Conservation (phyloP, 2,329 filamentous ascomycete species). For the Ophiognomonia clavigignenti-juglandacearum region DNA sequence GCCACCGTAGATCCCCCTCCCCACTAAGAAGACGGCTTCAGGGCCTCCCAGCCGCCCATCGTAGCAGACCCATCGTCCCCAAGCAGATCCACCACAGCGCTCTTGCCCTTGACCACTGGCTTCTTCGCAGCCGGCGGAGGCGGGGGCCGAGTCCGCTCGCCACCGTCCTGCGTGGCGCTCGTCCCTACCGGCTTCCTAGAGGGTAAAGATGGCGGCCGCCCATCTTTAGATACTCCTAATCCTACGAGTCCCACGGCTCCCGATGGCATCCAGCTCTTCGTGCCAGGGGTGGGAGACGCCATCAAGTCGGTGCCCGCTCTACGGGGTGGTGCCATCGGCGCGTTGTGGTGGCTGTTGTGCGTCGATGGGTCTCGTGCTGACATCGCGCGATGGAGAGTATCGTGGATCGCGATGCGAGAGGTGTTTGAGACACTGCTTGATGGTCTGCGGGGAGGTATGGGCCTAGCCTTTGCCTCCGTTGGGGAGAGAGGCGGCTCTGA, state of each 20-base stretch:
- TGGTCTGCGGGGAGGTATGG: slow-evolving; percentile 24
- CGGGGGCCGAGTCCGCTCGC: not conserved
- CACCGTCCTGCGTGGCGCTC: not conserved
- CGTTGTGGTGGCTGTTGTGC: slow-evolving; percentile 4
- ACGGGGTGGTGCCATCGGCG: slow-evolving; percentile 16
- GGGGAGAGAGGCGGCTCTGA: slow-evolving; percentile 11
- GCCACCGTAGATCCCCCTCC: not conserved
- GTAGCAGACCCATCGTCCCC: slow-evolving; percentile 38
- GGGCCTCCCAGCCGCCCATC: slow-evolving; percentile 50
- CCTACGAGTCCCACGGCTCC: slow-evolving; percentile 14
- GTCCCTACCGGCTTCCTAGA: slow-evolving; percentile 13
- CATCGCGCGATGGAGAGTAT: slow-evolving; percentile 10
- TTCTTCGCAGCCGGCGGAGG: slow-evolving; percentile 19
- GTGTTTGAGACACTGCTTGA: slow-evolving; percentile 10
- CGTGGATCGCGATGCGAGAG: slow-evolving; percentile 4
- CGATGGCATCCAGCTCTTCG: slow-evolving; percentile 12
- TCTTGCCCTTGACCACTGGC: slow-evolving; percentile 24
- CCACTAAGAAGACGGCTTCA: slow-evolving; percentile 38
- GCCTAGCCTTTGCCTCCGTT: slow-evolving; percentile 18
- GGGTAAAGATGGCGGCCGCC: slow-evolving; percentile 18
- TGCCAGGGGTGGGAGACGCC: not conserved
- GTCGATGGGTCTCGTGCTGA: slow-evolving; percentile 8
- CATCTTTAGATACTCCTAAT: slow-evolving; percentile 13
- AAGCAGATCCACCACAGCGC: slow-evolving; percentile 41
- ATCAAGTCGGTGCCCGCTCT: slow-evolving; percentile 7